Evolutionary conservation across 495 filamentous ascomycete genomes (phyloP).

Genomic region (Aspergillus indologenus): DNA sequence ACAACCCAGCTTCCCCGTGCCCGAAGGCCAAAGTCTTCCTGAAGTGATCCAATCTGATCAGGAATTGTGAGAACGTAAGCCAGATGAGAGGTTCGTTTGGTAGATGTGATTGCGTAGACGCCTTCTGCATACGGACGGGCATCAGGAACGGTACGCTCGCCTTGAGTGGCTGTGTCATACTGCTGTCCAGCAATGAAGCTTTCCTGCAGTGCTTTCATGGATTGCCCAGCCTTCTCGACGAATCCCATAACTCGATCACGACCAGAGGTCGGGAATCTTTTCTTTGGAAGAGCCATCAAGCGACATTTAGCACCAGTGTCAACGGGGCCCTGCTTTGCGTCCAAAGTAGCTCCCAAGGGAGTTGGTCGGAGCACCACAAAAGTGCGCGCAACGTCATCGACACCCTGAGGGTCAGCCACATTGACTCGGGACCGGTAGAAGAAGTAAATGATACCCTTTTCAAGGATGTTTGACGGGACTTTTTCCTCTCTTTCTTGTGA

Average conservation of each 20-base stretch:
- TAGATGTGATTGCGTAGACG: constrained; percentile 78
- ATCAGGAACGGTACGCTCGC: constrained; percentile 65
- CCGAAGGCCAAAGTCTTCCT: constrained; percentile 71
- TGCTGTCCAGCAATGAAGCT: constrained; percentile 62
- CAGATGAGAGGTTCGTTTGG: constrained; percentile 69
- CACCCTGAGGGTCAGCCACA: constrained; percentile 64
- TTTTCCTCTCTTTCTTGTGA: constrained; percentile 50
- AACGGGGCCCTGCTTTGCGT: constrained; percentile 55
- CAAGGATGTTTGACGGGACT: constrained; percentile 71
- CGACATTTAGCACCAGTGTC: constrained; percentile 60
- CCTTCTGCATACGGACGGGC: constrained; percentile 79
- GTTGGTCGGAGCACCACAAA: constrained; percentile 82
- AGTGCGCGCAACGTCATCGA: constrained; percentile 72
- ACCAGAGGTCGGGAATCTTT: constrained; percentile 69
- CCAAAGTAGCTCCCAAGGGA: constrained; percentile 64
- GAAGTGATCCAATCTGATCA: constrained; percentile 63
- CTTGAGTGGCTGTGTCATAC: constrained; percentile 76
- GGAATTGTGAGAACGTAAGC: constrained; percentile 85
- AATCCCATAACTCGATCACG: constrained; percentile 77
- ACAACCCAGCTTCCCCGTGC: constrained; percentile 74
- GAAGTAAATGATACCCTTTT: constrained; percentile 95
- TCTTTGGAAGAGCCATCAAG: constrained; percentile 80
- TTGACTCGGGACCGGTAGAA: constrained; percentile 79
- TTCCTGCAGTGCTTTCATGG: constrained; percentile 69
- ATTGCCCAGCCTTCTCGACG: constrained; percentile 71